Evolutionary conservation across 2,329 filamentous ascomycete genomes (phyloP), one percentile per base, ranked within the genome.

Genomic region (Trichoderma sp.): DNA sequence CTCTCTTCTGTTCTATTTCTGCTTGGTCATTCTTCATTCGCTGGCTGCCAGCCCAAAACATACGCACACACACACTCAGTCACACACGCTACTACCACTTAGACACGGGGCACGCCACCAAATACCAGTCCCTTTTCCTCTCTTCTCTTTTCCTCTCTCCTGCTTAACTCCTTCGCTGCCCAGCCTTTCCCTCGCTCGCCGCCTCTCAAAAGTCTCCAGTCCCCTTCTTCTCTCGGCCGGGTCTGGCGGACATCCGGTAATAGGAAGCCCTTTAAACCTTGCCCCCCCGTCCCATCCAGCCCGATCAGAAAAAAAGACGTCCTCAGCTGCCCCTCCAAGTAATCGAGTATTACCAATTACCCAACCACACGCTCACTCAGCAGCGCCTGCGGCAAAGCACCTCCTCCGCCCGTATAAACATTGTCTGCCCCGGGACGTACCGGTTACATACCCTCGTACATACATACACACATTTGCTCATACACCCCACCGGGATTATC

Each of bases 291-390:
- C 66, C 57, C 56, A 60, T 51, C 66, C 36, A 61, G 39, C 21
- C 30, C 66, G 66, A 36, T 47, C 47, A 51, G 32, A 34, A n/a
- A 21, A 51, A 51, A 51, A 51, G 8, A 56, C 24, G 28, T 36
- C 66, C 39, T 51, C 66, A 32, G 36, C 66, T 47, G 36, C 56
- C 66, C 66, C 57, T 36, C 66, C 14, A 32, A 51, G 53, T 62
- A 51, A 43, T 60, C 66, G 56, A 43, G 56, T 51, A 69, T 69
- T 69, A 69, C 66, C 66, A 69, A 69, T 69, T 69, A 53, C 66
- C 66, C 66, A 62, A 62, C 66, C 66, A 69, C 66, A 61, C 66
- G 66, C 66, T 69, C 66, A 69, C 66, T 69, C 57, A 62, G 66
- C 66, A 47, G 66, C 66, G 63, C 30, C 66, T 51, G 62, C 62